Conservation (phyloP, 768 basidiomycete species). For the Rhodotorula taiwanensis region DNA sequence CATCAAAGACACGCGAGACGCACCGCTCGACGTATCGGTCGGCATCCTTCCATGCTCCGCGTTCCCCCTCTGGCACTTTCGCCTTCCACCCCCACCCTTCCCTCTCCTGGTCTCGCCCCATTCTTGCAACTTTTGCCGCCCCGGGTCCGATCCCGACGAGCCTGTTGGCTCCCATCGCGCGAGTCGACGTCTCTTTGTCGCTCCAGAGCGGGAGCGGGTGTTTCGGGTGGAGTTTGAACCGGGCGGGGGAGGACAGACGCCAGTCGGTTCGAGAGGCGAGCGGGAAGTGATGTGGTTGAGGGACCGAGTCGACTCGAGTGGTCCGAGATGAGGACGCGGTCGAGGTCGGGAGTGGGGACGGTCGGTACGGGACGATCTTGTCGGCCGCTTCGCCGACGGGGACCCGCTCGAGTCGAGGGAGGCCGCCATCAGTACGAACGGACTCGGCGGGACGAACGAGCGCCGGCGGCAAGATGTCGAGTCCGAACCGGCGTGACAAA, state of each 20-base stretch:
- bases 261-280: slow-evolving; percentile 31
- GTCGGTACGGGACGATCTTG: neutral
- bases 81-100: slow-evolving; percentile 36
- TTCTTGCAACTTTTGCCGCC: slow-evolving; percentile 4
- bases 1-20: neutral
- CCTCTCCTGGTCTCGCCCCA: neutral
- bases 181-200: neutral
- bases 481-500: no score
- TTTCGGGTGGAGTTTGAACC: neutral
- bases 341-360: neutral
- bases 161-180: slow-evolving; percentile 10
- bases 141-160: slow-evolving; percentile 26
- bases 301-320: slow-evolving; percentile 1
- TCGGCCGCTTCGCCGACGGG: neutral
- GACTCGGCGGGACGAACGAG: no score
- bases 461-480: no score
- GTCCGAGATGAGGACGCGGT: neutral
- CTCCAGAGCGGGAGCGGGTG: slow-evolving; percentile 14
- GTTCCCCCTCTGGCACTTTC: slow-evolving; percentile 14
- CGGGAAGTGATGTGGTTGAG: slow-evolving; percentile 19
- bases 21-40: slow-evolving; percentile 24
- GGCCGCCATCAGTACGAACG: no score
- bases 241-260: slow-evolving; percentile 33
- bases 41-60: slow-evolving; percentile 8
- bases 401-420: no score